A percentile compares a stretch with the other conserved stretches of the same genome.
These are phyloP conservation scores for Naganishia vishniacii DNA, from an alignment of 768 basidiomycete genomes.

Conservation along the genomic window DNA sequence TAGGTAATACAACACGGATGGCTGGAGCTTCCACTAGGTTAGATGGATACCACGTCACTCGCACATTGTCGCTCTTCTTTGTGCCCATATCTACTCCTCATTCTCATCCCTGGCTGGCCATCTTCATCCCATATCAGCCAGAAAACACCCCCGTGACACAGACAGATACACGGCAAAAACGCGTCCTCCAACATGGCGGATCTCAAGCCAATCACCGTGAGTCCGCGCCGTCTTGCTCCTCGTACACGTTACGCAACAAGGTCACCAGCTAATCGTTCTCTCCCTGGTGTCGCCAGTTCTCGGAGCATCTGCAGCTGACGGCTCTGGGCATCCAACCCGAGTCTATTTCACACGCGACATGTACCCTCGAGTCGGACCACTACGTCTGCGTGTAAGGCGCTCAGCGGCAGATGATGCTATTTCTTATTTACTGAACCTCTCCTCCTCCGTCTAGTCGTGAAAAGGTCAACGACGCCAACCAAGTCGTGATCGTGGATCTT, in stretches of 20 bases:
- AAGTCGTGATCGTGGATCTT: conserved; percentile 98
- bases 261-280: background rate
- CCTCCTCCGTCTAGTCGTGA: conserved; percentile 56
- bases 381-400: conserved; percentile 75
- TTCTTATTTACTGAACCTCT: background rate
- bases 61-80: too few relatives aligned
- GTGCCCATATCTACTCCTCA: too few relatives aligned
- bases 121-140: conserved; percentile 1
- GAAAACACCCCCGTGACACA: background rate
- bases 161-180: background rate
- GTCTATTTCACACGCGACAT: conserved; percentile 93
- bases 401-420: background rate
- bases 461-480: conserved; percentile 88
- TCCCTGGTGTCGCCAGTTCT: conserved; percentile 38
- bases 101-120: background rate
- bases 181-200: conserved; percentile 40
- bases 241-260: background rate
- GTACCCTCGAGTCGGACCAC: conserved; percentile 95
- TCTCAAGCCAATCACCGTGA: conserved; percentile 47
- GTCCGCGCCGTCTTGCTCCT: conserved; percentile 4
- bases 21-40: too few relatives aligned
- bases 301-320: conserved; percentile 67
- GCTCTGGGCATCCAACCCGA: conserved; percentile 92
- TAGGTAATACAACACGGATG: too few relatives aligned
- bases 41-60: too few relatives aligned